phyloP scores from a whole-genome alignment of 805 yeast genomes.

The Metschnikowia arizonensis region DNA sequence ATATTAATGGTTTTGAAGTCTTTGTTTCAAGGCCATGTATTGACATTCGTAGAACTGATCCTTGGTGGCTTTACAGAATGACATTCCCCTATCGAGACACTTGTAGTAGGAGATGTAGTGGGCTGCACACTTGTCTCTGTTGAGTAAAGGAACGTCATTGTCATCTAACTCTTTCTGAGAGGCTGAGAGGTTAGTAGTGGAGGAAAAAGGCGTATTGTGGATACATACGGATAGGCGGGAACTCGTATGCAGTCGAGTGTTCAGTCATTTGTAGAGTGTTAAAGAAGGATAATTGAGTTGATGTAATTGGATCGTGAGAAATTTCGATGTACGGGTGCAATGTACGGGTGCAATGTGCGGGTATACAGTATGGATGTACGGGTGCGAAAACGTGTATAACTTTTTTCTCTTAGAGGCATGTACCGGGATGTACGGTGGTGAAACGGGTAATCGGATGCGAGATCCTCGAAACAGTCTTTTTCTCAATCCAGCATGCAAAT shows the following conservation, averaged over 20 bases:
- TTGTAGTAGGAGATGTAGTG: constrained; percentile 40
- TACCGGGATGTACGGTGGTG: too few species aligned
- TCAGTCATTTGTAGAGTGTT: constrained; percentile 13
- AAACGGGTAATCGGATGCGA: neutral
- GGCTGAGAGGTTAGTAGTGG: constrained; percentile 12
- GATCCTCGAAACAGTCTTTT: neutral
- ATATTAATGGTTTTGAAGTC: constrained; percentile 29
- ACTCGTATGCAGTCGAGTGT: constrained; percentile 23
- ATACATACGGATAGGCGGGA: constrained; percentile 43
- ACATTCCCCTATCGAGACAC: constrained; percentile 42
- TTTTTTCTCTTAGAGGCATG: too few species aligned
- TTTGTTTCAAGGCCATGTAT: constrained; percentile 39
- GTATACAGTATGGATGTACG: too few species aligned
- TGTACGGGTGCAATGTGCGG: neutral
- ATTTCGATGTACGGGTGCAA: constrained; percentile 5
- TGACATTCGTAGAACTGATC: constrained; percentile 44
- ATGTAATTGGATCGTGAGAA: constrained; percentile 7
- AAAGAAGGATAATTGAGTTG: neutral
- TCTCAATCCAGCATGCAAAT: too few species aligned
- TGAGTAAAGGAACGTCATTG: constrained; percentile 38
- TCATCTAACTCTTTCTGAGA: constrained; percentile 37
- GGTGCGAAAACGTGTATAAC: too few species aligned
- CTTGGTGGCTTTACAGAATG: constrained; percentile 37
- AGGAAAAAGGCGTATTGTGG: neutral
- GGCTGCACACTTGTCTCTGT: constrained; percentile 45